These are phyloP conservation scores for Tagetes erecta DNA, from an alignment of 129 eudicot genomes.

Conservation along the genomic window DNA sequence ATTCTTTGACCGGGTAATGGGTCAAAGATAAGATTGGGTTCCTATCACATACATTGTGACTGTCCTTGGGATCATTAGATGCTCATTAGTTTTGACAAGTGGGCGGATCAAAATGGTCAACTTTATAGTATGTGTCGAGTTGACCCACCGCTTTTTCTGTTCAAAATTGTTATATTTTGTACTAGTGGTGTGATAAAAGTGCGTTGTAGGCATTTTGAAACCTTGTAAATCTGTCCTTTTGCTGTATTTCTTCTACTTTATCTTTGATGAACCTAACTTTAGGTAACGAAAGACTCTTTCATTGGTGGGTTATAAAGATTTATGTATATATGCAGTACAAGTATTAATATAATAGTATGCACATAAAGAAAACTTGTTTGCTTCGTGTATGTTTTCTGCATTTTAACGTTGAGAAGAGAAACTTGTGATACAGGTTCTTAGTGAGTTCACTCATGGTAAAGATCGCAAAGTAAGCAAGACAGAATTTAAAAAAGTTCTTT, in stretches of 20 bases:
- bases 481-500: conserved; percentile 74
- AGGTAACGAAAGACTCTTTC: conserved; percentile 22
- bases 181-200: conserved; percentile 9
- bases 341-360: conserved; percentile 17
- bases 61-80: background rate
- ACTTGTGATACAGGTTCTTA: conserved; percentile 61
- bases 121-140: background rate
- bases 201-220: conserved; percentile 28
- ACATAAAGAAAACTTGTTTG: background rate
- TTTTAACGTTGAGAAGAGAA: conserved; percentile 1
- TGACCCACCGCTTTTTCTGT: background rate
- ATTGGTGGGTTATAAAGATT: conserved; percentile 21
- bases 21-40: too few relatives aligned
- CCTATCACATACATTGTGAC: background rate
- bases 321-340: conserved; percentile 20
- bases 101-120: background rate
- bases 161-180: background rate
- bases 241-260: conserved; percentile 15
- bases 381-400: conserved; percentile 10
- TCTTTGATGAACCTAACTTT: conserved; percentile 21
- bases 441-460: conserved; percentile 84
- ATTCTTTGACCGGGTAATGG: too few relatives aligned
- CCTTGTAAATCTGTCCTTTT: conserved; percentile 29
- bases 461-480: conserved; percentile 76
- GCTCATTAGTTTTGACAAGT: background rate